A percentile compares a stretch with the other conserved stretches of the same genome.
Conservation (phyloP, 1,139 yeast genomes). For the Kurtzmaniella quercitrusa region DNA sequence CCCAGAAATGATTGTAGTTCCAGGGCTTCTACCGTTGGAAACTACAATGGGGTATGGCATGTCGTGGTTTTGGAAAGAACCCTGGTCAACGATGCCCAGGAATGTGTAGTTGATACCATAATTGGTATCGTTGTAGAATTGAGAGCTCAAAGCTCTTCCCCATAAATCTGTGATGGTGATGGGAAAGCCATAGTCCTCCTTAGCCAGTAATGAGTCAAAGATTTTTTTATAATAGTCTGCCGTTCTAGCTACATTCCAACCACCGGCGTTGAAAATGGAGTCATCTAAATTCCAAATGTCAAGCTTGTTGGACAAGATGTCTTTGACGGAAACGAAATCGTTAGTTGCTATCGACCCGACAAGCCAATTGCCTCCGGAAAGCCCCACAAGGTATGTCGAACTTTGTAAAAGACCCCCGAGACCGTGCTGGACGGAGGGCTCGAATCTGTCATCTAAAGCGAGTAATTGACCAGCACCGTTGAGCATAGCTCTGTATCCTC, state of each 20-base stretch:
- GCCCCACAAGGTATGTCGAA: constrained; percentile 35
- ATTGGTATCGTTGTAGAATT: constrained; percentile 25
- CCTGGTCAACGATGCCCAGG: constrained; percentile 29
- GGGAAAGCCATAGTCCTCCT: constrained; percentile 32
- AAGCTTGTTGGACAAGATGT: constrained; percentile 21
- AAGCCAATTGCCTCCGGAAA: constrained; percentile 45
- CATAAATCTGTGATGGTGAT: constrained; percentile 40
- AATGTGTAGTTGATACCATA: constrained; percentile 34
- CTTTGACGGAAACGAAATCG: constrained; percentile 35
- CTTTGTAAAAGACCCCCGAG: constrained; percentile 41
- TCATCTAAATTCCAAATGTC: constrained; percentile 39
- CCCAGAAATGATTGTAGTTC: constrained; percentile 25
- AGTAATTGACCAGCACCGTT: constrained; percentile 39
- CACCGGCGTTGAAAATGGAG: constrained; percentile 37
- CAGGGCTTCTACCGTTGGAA: constrained; percentile 38
- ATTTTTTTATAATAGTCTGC: constrained; percentile 30
- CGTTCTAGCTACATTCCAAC: constrained; percentile 31
- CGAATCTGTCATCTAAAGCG: constrained; percentile 31
- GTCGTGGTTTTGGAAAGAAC: constrained; percentile 25
- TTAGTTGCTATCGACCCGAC: constrained; percentile 36
- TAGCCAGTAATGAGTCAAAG: constrained; percentile 24
- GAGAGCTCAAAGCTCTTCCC: constrained; percentile 41
- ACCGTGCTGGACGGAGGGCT: constrained; percentile 21
- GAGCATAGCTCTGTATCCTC: constrained; percentile 45
- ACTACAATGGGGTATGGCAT: constrained; percentile 42